phyloP scores from a whole-genome alignment of 768 basidiomycete species.

The Mycena epipterygia region DNA sequence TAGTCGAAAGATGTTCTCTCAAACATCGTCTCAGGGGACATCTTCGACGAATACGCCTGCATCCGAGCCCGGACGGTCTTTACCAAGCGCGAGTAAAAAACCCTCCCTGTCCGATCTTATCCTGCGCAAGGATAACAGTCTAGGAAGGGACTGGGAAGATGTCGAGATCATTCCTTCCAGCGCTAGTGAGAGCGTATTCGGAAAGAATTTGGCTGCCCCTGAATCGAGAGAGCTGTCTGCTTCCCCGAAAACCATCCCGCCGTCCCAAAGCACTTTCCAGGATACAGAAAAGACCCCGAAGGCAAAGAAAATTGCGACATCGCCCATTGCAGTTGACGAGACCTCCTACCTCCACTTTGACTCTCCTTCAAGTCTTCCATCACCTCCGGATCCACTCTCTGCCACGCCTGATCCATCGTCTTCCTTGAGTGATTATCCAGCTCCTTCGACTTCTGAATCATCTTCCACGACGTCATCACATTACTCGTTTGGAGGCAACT shows the following conservation, averaged over 20 bases:
- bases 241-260: constrained; percentile 28
- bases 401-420: constrained; percentile 86
- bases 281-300: constrained; percentile 60
- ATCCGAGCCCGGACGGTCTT: constrained; percentile 49
- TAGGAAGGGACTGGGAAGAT: constrained; percentile 78
- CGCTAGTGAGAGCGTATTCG: constrained; percentile 52
- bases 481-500: constrained; percentile 63
- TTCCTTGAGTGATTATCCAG: constrained; percentile 79
- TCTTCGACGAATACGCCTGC: constrained; percentile 53
- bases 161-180: constrained; percentile 66
- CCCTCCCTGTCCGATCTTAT: constrained; percentile 79
- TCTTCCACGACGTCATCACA: constrained; percentile 80
- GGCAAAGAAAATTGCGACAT: constrained; percentile 53
- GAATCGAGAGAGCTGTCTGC: constrained; percentile 32
- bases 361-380: constrained; percentile 56
- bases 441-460: constrained; percentile 78
- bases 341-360: constrained; percentile 46
- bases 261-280: constrained; percentile 23
- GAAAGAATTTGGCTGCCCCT: constrained; percentile 31
- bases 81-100: constrained; percentile 65
- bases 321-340: constrained; percentile 38
- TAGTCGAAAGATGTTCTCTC: constrained; percentile 68
- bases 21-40: constrained; percentile 42
- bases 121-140: constrained; percentile 68
- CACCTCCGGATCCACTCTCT: constrained; percentile 70